These are phyloP conservation scores for Cardiospermum halicacabum DNA, from an alignment of 345 rosid genomes.

Conservation along the genomic window DNA sequence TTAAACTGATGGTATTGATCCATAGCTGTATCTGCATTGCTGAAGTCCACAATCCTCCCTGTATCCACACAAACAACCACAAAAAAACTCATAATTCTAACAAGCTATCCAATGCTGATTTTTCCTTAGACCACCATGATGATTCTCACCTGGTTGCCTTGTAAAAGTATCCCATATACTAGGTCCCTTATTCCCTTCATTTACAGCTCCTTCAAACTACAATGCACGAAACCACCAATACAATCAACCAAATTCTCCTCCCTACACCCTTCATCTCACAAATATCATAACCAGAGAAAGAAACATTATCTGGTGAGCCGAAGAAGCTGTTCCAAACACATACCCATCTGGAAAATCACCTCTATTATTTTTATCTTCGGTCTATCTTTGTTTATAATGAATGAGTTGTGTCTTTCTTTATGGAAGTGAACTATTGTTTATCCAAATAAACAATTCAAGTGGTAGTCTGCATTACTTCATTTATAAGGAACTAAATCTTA, in stretches of 20 bases:
- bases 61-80: slow-evolving; percentile 9
- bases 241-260: not conserved
- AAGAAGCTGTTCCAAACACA: slow-evolving; percentile 84
- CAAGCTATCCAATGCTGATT: not conserved
- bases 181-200: slow-evolving; percentile 84
- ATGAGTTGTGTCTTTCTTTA: too few relatives aligned
- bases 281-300: not conserved
- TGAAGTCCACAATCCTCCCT: slow-evolving; percentile 89
- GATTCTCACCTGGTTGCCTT: slow-evolving; percentile 54
- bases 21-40: slow-evolving; percentile 89
- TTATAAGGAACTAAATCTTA: too few relatives aligned
- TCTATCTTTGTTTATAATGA: too few relatives aligned
- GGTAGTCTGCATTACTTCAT: too few relatives aligned
- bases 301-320: slow-evolving; percentile 72
- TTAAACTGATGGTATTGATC: slow-evolving; percentile 86
- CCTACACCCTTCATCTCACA: not conserved
- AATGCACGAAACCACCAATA: not conserved
- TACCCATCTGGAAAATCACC: slow-evolving; percentile 72
- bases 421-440: too few relatives aligned
- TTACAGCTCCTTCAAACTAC: slow-evolving; percentile 88
- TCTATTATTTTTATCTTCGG: too few relatives aligned
- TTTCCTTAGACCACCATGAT: not conserved
- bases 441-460: too few relatives aligned
- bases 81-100: not conserved
- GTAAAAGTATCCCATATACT: slow-evolving; percentile 93